Conservation (phyloP, 106 monocot species). For the Phalaenopsis aphrodite region DNA sequence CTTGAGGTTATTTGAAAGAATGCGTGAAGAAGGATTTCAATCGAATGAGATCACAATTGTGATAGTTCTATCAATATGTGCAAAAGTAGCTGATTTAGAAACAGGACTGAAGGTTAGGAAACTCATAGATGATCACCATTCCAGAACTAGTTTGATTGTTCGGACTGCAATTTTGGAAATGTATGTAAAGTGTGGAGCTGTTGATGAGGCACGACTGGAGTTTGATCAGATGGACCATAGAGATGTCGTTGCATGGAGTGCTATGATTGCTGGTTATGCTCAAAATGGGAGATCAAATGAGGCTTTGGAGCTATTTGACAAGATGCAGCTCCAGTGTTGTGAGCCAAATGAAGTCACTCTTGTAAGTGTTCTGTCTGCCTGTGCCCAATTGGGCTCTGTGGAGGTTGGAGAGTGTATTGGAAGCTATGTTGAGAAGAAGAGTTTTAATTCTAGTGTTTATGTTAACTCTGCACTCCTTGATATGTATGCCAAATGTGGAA, state of each 20-base stretch:
- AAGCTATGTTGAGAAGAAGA: conserved; percentile 40
- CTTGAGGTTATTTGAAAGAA: conserved; percentile 56
- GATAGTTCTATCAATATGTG: conserved; percentile 69
- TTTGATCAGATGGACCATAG: conserved; percentile 55
- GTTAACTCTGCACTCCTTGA: conserved; percentile 67
- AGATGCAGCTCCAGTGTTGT: conserved; percentile 43
- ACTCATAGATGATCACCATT: conserved; percentile 29
- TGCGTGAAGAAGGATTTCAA: conserved; percentile 33
- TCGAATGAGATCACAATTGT: conserved; percentile 66
- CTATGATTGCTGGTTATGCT: conserved; percentile 92
- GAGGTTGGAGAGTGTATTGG: conserved; percentile 61
- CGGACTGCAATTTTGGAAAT: conserved; percentile 78
- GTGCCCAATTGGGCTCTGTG: conserved; percentile 62
- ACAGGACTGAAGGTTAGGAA: conserved; percentile 56
- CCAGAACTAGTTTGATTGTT: conserved; percentile 50
- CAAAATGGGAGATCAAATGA: conserved; percentile 81
- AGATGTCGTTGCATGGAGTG: conserved; percentile 85
- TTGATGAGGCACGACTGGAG: conserved; percentile 67
- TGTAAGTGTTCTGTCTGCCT: conserved; percentile 73
- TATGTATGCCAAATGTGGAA: conserved; percentile 87
- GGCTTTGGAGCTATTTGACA: conserved; percentile 68
- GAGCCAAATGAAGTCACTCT: conserved; percentile 85
- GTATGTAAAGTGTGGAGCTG: conserved; percentile 70
- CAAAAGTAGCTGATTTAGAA: conserved; percentile 55
- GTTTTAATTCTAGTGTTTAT: conserved; percentile 35